Base-by-base conservation (phyloP, 2,329 filamentous ascomycete species). In the Chaetomium olivaceum region DNA sequence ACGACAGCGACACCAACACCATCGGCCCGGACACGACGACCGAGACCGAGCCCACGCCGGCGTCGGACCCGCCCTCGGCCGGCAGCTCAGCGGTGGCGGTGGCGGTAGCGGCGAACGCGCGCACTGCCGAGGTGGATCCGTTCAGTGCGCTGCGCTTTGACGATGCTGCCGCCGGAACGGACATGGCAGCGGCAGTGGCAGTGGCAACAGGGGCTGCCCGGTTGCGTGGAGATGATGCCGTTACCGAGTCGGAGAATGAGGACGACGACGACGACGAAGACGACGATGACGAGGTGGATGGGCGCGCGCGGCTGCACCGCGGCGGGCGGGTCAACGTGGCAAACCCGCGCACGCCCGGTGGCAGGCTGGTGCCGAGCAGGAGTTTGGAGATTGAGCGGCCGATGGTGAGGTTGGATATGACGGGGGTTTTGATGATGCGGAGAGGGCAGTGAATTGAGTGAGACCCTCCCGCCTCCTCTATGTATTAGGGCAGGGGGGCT, bases 321-420 rank as follows among this genome's bases (percentile, higher is more conserved):
- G 77, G 78, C 1, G 85, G 85, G 0, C 79, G 85, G 1, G 85
- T 87, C 54, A 87, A 87, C 63, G 83, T 87, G 1, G 81, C 80
- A 0, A 84, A 87, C 64, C 85, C 85, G 1, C 76, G 82, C 52
- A 87, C 84, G 0, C 85, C 85, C 0, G 84, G 84, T 3, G 80
- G 79, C 0, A 77, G 83, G 16, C 73, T 81, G 23, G 81, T 86
- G 63, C 82, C 84, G 1, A 87, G 85, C 68, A 76, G 85, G 62
- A 87, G 85, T 71, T 70, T 87, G 70, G 85, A 87, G 68, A 82
- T 87, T 52, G 74, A 80, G 31, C 77, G 85, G 46, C 81, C 81
- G 0, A 69, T 74, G 0, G 58, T 79, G 54, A 70, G 75, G 54
- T 69, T 79, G 23, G 75, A 75, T 23, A 72, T 80, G 72, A 72